These are phyloP conservation scores for Aspergillus bombycis DNA, from an alignment of 2,329 filamentous ascomycete genomes.

Conservation along the genomic window DNA sequence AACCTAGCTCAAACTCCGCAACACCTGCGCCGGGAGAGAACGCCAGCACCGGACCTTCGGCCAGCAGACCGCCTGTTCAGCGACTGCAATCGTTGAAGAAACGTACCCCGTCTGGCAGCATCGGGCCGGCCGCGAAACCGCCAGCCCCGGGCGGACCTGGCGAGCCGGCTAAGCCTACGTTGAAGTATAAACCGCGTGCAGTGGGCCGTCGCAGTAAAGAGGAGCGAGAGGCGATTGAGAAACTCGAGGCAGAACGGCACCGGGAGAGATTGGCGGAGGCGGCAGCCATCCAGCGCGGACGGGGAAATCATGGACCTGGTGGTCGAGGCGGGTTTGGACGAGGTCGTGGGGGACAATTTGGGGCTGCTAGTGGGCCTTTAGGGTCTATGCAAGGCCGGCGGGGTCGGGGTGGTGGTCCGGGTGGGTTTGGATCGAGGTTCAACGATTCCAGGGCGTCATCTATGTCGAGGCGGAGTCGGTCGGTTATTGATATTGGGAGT, in stretches of 20 bases:
- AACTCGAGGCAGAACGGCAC: constrained; percentile 45
- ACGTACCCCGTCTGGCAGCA: constrained; percentile 41
- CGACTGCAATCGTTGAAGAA: constrained; percentile 48
- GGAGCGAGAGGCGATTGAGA: constrained; percentile 48
- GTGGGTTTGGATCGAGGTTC: constrained; percentile 20
- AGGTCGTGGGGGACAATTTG: constrained; percentile 34
- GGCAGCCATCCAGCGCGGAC: constrained; percentile 42
- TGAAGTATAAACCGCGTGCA: constrained; percentile 49
- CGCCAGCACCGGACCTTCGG: constrained; percentile 8
- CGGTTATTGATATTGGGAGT: constrained; percentile 29
- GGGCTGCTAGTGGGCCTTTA: constrained; percentile 32
- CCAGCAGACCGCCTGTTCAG: constrained; percentile 39
- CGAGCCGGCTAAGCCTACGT: constrained; percentile 39
- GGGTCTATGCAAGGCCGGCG: constrained; percentile 30
- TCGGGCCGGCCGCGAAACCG: constrained; percentile 29
- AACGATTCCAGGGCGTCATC: constrained; percentile 31
- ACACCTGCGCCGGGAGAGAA: constrained; percentile 10
- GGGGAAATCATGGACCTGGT: constrained; percentile 31
- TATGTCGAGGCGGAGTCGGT: constrained; percentile 33
- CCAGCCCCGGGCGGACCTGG: constrained; percentile 22
- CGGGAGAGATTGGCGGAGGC: constrained; percentile 44
- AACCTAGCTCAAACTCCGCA: constrained; percentile 19
- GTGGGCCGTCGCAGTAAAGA: constrained; percentile 48
- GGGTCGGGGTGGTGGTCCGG: constrained; percentile 24
- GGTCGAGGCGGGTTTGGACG: constrained; percentile 34